Conservation (phyloP, 179 eudicot genomes). For the Spergularia azorica region DNA sequence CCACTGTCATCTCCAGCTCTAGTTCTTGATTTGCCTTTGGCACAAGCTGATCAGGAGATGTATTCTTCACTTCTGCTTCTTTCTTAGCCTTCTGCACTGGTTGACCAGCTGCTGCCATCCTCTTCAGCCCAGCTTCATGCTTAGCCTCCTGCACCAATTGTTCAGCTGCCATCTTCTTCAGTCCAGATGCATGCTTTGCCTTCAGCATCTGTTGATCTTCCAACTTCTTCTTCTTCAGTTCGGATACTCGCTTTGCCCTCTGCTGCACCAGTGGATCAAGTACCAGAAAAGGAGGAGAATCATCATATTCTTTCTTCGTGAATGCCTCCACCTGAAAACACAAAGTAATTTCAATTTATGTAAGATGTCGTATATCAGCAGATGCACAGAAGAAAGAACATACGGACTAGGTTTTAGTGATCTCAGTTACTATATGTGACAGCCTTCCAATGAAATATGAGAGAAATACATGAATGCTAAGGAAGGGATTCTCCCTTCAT, state of each 20-base stretch:
- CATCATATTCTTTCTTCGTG: constrained; percentile 20
- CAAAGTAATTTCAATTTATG: neutral
- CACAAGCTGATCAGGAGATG: neutral
- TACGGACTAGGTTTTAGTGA: too few relatives aligned
- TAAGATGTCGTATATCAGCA: neutral
- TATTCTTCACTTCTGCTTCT: neutral
- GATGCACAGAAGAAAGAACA: neutral
- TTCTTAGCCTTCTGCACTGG: neutral
- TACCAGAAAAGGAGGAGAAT: constrained; percentile 38
- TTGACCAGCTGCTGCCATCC: too few relatives aligned
- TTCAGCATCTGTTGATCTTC: too few relatives aligned
- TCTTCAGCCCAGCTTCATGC: too few relatives aligned
- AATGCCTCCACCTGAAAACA: constrained; percentile 38
- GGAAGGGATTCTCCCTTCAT: too few relatives aligned
- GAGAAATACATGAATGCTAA: neutral
- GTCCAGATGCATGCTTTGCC: too few relatives aligned
- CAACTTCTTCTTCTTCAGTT: too few relatives aligned
- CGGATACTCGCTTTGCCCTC: constrained; percentile 2
- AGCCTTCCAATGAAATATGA: neutral
- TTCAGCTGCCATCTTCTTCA: too few relatives aligned
- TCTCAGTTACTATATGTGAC: too few relatives aligned
- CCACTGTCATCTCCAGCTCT: neutral
- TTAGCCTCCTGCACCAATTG: too few relatives aligned
- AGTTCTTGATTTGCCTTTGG: constrained; percentile 12
- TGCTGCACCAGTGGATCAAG: constrained; percentile 17